Evolutionary conservation across 1,139 yeast genomes (phyloP).

Genomic region (Pneumocystis carinii): DNA sequence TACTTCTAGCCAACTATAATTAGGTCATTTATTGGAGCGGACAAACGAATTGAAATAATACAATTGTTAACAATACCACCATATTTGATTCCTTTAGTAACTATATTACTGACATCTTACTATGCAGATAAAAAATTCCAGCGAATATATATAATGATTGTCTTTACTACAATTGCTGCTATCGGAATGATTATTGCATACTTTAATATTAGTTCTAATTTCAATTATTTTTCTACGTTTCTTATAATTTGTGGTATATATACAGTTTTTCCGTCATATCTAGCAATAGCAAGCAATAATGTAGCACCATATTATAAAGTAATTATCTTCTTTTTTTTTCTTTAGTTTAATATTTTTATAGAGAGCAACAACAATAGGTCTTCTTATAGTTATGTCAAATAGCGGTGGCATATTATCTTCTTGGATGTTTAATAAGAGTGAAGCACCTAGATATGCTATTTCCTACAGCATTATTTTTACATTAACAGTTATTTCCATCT

Average conservation of each 20-base stretch:
- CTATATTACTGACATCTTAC: neutral
- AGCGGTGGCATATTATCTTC: conserved; percentile 6
- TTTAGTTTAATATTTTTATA: too few relatives aligned
- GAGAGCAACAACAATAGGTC: neutral
- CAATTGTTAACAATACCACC: neutral
- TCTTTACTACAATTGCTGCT: neutral
- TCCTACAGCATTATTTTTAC: neutral
- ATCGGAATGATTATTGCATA: neutral
- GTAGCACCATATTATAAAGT: too few relatives aligned
- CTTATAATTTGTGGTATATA: neutral
- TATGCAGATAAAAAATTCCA: neutral
- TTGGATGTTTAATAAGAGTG: conserved; percentile 2
- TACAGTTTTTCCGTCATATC: neutral
- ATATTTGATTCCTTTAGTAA: neutral
- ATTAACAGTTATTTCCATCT: neutral
- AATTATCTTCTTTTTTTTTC: too few relatives aligned
- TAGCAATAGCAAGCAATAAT: too few relatives aligned
- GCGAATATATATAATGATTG: neutral
- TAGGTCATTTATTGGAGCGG: neutral
- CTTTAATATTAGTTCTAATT: neutral
- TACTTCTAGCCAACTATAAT: neutral
- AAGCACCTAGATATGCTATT: neutral
- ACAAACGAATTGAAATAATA: neutral
- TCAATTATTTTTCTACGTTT: neutral
- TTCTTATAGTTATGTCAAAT: conserved; percentile 6